Base-by-base conservation (phyloP, 1,284 basidiomycete genomes). In the Puccinia horiana region DNA sequence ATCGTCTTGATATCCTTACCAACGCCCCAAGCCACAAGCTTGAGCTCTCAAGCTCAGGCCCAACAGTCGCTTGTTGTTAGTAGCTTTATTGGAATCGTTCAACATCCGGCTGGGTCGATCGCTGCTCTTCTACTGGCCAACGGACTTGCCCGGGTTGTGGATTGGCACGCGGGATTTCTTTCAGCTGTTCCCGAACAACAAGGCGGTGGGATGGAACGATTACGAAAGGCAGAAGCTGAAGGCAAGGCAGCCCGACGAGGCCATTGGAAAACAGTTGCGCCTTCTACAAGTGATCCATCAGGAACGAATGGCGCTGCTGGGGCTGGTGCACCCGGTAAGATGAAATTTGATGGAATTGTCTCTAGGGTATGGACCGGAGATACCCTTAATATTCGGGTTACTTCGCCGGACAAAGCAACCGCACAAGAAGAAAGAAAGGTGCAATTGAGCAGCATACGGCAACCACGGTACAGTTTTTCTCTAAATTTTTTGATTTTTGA, bases 131-230 rank as follows among this genome's bases (percentile, higher is more conserved):
- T 99, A 69, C 91, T 95, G 26, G 90, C 90, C 2, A 91, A 91
- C 67, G 95, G 96, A 73, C 89, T 98, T 3, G 96, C 96, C 16
- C 92, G 94, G 83, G 91, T 97, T 76, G 93, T 98, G 83, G 96
- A 97, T 86, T 98, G 96, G 96, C 96, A 99, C 87, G 95, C 95
- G 18, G 96, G 96, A 47, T 93, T 98, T 90, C 91, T 99, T 58
- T 91, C 93, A 52, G 85, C 85, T 29, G 84, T 85, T 78, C 86
- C 86, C 85, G 86, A 86, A 69, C 84, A 85, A 83, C 86, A 74
- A 18, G 80, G 80, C 26, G 80, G 80, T 32, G 80, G 80, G 26
- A 94, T 96, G 91, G 94, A 96, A 86, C 91, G 91, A 56, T 90
- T 97, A 42, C 92, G 96, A 61, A 90, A 91, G 2, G 93, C 94